Base-by-base conservation (phyloP, 2,329 filamentous ascomycete genomes). In the Penicillium sp. region DNA sequence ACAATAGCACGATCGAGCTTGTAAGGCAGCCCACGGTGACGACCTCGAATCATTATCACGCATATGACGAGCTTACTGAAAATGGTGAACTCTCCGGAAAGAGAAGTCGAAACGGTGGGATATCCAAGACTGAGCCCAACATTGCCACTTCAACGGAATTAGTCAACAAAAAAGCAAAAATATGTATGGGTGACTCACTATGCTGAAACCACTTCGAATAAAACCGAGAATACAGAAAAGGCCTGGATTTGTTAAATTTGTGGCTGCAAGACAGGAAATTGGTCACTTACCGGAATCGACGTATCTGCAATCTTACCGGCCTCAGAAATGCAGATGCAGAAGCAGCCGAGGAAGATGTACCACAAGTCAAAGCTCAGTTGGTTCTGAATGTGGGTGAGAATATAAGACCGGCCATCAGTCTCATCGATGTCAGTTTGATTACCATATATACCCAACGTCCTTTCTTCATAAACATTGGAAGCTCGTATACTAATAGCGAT, bases 401-500 rank as follows among this genome's bases (percentile, higher is more conserved):
- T 71, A 45, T 82, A 81, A 31, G 72, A 56, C 60, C 72, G 63
- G 3, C 65, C 51, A n/a, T 66, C 55, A 6, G 46, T 58, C 45
- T 72, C 68, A 22, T 71, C 62, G 1, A 62, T 51, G 22, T 61
- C 51, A 0, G 17, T 30, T 3, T 75, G 69, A n/a, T 73, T 66
- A 11, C 73, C 70, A 63, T 82, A 85, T 17, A 84, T 73, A 0
- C 85, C 86, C 0, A 89, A 74, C 0, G 82, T 83, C 2, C 82
- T 77, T 62, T 89, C 86, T 64, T 89, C 87, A 64, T 89, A 89
- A 5, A 86, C 82, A 65, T 89, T 89, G 31, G 85, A 79, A 73
- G 50, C 78, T 49, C 93, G 89, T 59, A 97, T 88, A 8, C 89
- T 93, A 65, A 97, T 96, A 67, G 93, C 93, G 63, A 97, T 95